These are phyloP conservation scores for Phytophthora pistaciae DNA, from an alignment of 352 stramenopile species.

Conservation along the genomic window DNA sequence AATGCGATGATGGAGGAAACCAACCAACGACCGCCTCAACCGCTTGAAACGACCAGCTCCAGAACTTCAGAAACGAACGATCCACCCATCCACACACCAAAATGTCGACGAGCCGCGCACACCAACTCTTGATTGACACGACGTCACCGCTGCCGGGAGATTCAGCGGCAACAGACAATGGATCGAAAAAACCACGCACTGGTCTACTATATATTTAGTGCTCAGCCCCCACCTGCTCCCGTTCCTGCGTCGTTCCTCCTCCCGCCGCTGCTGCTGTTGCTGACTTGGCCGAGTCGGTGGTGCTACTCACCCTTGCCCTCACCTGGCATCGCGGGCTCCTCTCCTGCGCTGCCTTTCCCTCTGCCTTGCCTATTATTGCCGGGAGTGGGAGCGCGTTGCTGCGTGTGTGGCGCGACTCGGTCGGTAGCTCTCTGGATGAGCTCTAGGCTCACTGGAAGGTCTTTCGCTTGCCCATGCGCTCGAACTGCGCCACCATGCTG, in stretches of 20 bases:
- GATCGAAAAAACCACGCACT: constrained; percentile 34
- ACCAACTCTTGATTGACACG: background rate
- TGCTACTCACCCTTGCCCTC: constrained; percentile 14
- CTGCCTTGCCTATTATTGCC: constrained; percentile 27
- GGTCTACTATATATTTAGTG: constrained; percentile 52
- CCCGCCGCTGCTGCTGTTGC: constrained; percentile 6
- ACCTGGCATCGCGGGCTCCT: constrained; percentile 8
- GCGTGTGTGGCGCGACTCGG: constrained; percentile 21
- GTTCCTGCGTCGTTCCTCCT: constrained; percentile 30
- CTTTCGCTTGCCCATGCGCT: constrained; percentile 88
- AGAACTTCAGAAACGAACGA: constrained; percentile 1
- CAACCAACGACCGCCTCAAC: constrained; percentile 11
- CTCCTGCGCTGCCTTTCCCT: constrained; percentile 6
- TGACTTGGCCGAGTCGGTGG: constrained; percentile 18
- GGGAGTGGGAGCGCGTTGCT: constrained; percentile 14
- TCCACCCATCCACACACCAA: constrained; percentile 10
- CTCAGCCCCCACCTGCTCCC: constrained; percentile 18
- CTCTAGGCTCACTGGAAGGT: constrained; percentile 55
- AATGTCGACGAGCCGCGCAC: constrained; percentile 15
- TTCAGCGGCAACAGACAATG: constrained; percentile 18
- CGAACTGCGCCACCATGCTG: constrained; percentile 88
- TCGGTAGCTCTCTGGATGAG: constrained; percentile 25
- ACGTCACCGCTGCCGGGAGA: background rate
- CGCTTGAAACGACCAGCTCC: constrained; percentile 18
- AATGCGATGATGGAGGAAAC: constrained; percentile 12